Percentiles rank a stretch among this genome's conserved stretches.
phyloP scores from a whole-genome alignment of 352 stramenopile species.

The Globisporangium polare region DNA sequence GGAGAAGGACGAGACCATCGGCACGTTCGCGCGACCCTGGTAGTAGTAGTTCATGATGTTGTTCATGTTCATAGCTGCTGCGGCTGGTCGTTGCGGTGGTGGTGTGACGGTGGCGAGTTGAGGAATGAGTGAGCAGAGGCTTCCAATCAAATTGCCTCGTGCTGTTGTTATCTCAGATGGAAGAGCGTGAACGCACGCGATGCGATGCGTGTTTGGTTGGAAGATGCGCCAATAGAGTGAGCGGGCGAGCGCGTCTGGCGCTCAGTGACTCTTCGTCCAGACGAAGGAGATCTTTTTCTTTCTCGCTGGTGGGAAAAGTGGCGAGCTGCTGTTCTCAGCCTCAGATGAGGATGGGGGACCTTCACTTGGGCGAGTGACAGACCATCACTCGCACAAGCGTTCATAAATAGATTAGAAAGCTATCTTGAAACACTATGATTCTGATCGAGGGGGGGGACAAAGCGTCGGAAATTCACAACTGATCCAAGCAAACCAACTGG shows the following conservation, averaged over 20 bases:
- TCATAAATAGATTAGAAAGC: too few relatives aligned
- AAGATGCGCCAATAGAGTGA: background rate
- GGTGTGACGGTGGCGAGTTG: constrained; percentile 5
- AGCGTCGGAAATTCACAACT: too few relatives aligned
- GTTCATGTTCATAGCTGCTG: constrained; percentile 18
- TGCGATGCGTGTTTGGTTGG: too few relatives aligned
- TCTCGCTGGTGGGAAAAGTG: too few relatives aligned
- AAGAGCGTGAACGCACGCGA: background rate
- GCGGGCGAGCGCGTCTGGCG: background rate
- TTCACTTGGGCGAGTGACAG: background rate
- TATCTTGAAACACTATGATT: too few relatives aligned
- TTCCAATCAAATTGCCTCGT: background rate
- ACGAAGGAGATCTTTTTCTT: constrained; percentile 3
- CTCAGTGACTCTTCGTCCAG: background rate
- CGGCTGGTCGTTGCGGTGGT: background rate
- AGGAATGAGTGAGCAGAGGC: constrained; percentile 5
- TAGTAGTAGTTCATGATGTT: constrained; percentile 38
- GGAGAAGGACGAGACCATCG: constrained; percentile 57
- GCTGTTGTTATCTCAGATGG: background rate
- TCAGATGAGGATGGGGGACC: background rate
- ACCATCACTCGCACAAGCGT: background rate
- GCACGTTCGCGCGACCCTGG: constrained; percentile 14
- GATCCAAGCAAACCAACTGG: too few relatives aligned
- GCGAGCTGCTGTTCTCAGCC: constrained; percentile 1
- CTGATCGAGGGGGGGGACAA: too few relatives aligned